Base-by-base conservation (phyloP, 2,329 filamentous ascomycete species). In the Tolypocladium guangdongense region DNA sequence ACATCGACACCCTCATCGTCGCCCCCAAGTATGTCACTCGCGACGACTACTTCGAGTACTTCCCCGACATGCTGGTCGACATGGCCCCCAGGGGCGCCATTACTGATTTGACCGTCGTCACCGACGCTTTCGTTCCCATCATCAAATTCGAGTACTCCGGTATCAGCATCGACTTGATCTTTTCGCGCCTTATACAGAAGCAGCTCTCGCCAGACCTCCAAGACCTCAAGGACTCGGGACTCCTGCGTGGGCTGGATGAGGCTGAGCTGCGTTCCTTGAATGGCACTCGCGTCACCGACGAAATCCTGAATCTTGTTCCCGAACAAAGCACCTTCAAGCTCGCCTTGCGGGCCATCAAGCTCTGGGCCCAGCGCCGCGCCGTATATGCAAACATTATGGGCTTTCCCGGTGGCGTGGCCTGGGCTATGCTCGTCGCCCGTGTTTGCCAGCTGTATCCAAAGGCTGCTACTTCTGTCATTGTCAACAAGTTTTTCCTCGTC, bases 301-400 rank as follows among this genome's bases (percentile, higher is more conserved):
- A 96, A 66, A 95, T 99, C 50, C 74, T 99, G 43, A 81, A 84
- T 48, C 77, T 96, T 10, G 91, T 99, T 2, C 93, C 93, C 1
- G 89, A 97, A 66, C 81, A 86, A 62, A 90, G 87, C 61, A 90
- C 90, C 4, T 99, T 99, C 70, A 86, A 90, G 57, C 82, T 91
- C 57, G 93, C 93, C 11, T 71, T 97, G 56, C 83, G 93, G 50
- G 91, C 90, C 16, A 88, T 99, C 74, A 99, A 99, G 71, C 78
- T 99, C 8, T 99, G 93, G 93, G 91, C 93, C 11, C 89, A 95
- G 65, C 83, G 86, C 51, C 87, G 92, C 56, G 93, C 88, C 27
- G 90, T 97, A 49, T 97, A 97, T 66, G 90, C 90, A 58, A 96
- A 96, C 64, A 91, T 97, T 58, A 90, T 96, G 70, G 93, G 93